Conservation (phyloP, 768 basidiomycete species). For the Fomitopsis pulvina region DNA sequence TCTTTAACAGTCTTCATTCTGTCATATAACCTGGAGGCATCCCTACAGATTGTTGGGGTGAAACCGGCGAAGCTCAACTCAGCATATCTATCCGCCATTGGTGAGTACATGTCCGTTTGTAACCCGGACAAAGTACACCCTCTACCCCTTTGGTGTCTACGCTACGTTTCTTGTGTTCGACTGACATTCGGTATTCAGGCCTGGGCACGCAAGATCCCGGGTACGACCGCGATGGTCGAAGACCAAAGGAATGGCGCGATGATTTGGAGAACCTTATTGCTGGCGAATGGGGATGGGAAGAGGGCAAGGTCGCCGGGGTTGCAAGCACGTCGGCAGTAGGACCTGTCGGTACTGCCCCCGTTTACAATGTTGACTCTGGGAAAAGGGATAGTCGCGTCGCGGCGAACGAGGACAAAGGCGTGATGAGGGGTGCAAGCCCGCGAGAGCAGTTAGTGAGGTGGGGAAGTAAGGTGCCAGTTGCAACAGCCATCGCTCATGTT, state of each 20-base stretch:
- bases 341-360: conserved; percentile 9
- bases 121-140: neutral
- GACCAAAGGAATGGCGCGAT: conserved; percentile 48
- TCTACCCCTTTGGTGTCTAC: neutral
- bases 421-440: conserved; percentile 27
- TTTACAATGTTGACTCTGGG: conserved; percentile 18
- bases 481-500: conserved; percentile 53
- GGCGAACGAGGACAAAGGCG: conserved; percentile 14
- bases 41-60: conserved; percentile 41
- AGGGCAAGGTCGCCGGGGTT: conserved; percentile 46
- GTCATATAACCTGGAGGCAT: conserved; percentile 67
- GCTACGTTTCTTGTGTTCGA: neutral
- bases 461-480: conserved; percentile 48
- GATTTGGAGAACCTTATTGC: conserved; percentile 55
- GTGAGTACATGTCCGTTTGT: conserved; percentile 5
- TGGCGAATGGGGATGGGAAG: conserved; percentile 66
- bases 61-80: conserved; percentile 19
- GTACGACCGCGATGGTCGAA: conserved; percentile 44
- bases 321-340: conserved; percentile 37
- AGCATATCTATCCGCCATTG: conserved; percentile 17
- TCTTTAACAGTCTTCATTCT: conserved; percentile 60
- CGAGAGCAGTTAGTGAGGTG: conserved; percentile 52
- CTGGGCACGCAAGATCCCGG: conserved; percentile 27
- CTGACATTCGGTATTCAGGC: conserved; percentile 8
- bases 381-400: conserved; percentile 10